Conservation (phyloP, 2,329 filamentous ascomycete genomes). For the Macroventuria anomochaeta region DNA sequence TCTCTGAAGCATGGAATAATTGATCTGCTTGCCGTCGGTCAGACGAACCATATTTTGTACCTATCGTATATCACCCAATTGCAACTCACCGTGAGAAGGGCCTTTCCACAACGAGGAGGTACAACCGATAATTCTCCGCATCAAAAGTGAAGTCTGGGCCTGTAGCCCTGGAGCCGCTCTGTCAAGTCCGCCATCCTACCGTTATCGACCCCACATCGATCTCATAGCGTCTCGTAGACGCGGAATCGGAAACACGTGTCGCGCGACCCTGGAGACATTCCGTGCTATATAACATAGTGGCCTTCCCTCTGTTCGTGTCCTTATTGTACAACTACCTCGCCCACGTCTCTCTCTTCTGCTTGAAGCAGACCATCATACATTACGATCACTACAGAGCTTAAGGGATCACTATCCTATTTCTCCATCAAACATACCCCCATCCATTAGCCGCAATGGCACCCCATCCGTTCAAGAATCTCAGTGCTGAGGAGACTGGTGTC, state of each 20-base stretch:
- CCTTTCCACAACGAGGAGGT: slow-evolving; percentile 15
- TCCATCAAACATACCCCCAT: neutral
- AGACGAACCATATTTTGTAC: neutral
- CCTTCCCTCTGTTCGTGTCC: neutral
- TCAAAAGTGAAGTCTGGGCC: neutral
- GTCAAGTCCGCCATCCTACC: slow-evolving; percentile 5
- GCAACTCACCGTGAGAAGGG: neutral
- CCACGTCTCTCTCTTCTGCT: neutral
- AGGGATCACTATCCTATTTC: neutral
- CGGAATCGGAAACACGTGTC: slow-evolving; percentile 17
- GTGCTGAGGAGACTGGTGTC: slow-evolving; percentile 60
- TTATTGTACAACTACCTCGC: neutral
- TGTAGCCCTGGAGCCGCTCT: neutral
- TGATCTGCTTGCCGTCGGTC: neutral
- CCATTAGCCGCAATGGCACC: slow-evolving; percentile 41
- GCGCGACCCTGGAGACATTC: neutral
- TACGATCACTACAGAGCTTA: neutral
- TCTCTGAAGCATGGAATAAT: neutral
- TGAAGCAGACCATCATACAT: neutral
- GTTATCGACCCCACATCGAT: slow-evolving; percentile 17
- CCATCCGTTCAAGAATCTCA: slow-evolving; percentile 64
- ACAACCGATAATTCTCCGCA: slow-evolving; percentile 10
- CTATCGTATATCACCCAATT: neutral
- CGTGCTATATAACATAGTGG: slow-evolving; percentile 1
- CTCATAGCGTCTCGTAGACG: neutral